Evolutionary conservation across 495 filamentous ascomycete genomes (phyloP).

Genomic region (Trypethelium eluteriae): DNA sequence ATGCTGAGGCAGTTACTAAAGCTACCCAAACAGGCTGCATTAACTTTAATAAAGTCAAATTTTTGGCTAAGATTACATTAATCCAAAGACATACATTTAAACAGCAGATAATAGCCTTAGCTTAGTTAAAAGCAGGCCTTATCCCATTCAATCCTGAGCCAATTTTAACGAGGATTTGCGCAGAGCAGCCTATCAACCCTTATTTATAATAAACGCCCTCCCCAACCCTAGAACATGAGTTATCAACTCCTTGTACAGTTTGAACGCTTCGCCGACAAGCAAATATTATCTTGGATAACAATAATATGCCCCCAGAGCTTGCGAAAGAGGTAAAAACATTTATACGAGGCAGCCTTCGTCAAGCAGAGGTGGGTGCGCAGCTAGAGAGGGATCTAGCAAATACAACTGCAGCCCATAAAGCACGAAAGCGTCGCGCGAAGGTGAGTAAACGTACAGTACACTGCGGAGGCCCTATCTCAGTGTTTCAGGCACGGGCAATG

Average conservation of each 20-base stretch:
- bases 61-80: conserved; percentile 15
- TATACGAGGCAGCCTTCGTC: neutral
- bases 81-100: conserved; percentile 19
- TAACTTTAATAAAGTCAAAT: conserved; percentile 25
- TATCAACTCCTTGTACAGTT: neutral
- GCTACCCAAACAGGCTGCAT: conserved; percentile 14
- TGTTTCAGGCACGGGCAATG: neutral
- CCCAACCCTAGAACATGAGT: neutral
- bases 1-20: conserved; percentile 20
- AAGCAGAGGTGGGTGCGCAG: neutral
- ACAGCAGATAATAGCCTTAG: conserved; percentile 3
- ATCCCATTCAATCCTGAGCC: conserved; percentile 19
- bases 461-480: neutral
- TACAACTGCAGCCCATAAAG: neutral
- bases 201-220: neutral
- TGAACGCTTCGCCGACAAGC: neutral
- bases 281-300: neutral
- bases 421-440: neutral
- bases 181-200: neutral
- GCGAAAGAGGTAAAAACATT: too few species aligned
- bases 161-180: conserved; percentile 15
- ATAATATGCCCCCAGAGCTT: too few species aligned
- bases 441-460: neutral
- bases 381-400: neutral
- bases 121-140: conserved; percentile 13